Conservation (phyloP, 1,139 yeast genomes). For the Pichia sp. region DNA sequence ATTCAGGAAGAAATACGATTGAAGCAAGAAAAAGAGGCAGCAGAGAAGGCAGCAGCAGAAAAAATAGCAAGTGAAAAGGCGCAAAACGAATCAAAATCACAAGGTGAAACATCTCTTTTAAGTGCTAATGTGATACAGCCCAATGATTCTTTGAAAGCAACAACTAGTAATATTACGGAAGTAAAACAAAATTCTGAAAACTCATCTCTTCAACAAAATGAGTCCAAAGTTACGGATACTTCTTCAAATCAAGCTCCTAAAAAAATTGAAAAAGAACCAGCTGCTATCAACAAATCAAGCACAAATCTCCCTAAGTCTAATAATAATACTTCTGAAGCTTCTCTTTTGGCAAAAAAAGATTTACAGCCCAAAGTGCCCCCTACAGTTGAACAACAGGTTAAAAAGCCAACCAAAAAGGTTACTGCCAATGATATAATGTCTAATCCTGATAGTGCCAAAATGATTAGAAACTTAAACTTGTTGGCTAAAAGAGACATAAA, state of each 20-base stretch:
- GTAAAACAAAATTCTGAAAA: no score
- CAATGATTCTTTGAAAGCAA: not conserved
- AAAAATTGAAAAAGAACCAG: no score
- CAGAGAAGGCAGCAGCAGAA: not conserved
- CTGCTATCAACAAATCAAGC: no score
- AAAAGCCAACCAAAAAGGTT: not conserved
- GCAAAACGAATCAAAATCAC: not conserved
- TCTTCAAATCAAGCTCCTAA: no score
- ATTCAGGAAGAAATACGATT: not conserved
- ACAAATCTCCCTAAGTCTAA: no score
- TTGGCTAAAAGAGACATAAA: conserved; percentile 70
- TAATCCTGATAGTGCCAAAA: conserved; percentile 60
- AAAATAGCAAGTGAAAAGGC: not conserved
- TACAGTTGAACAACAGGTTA: not conserved
- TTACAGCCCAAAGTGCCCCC: not conserved
- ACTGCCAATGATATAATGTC: conserved; percentile 35
- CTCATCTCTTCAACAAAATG: no score
- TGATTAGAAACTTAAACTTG: conserved; percentile 74
- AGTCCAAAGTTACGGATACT: no score
- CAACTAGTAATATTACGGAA: not conserved
- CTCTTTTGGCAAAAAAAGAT: not conserved
- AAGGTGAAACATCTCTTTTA: no score
- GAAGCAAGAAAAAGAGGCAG: not conserved
- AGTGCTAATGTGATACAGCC: no score
- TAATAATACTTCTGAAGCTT: not conserved